Conservation (phyloP, 2,329 filamentous ascomycete species). For the Ophiocordyceps polyrhachis-furcata region DNA sequence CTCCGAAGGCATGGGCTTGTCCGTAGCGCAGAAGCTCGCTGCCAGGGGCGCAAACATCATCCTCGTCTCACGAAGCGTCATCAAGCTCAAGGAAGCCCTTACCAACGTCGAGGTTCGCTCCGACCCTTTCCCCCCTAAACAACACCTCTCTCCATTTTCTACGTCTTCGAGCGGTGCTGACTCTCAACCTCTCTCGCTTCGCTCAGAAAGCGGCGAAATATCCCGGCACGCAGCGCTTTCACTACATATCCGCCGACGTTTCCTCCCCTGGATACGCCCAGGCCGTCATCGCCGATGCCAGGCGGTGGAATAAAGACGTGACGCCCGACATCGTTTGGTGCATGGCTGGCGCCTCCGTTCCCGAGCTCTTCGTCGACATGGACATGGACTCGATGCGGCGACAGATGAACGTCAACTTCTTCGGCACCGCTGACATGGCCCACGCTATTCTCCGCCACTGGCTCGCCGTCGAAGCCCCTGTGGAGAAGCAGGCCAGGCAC, state of each 20-base stretch:
- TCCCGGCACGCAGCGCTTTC: slow-evolving; percentile 55
- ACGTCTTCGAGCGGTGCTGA: not conserved
- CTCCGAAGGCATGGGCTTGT: slow-evolving; percentile 80
- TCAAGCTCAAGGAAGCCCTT: slow-evolving; percentile 56
- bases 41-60: slow-evolving; percentile 73
- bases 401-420: slow-evolving; percentile 91
- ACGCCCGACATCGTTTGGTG: slow-evolving; percentile 83
- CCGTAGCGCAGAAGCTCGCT: slow-evolving; percentile 54
- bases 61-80: slow-evolving; percentile 60
- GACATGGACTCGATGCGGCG: slow-evolving; percentile 45
- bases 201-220: slow-evolving; percentile 45
- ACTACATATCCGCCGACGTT: slow-evolving; percentile 69
- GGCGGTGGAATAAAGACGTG: slow-evolving; percentile 55
- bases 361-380: slow-evolving; percentile 61
- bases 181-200: not conserved
- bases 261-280: slow-evolving; percentile 49
- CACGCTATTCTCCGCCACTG: slow-evolving; percentile 62
- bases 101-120: slow-evolving; percentile 42
- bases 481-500: slow-evolving; percentile 41
- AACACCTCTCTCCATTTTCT: too few relatives aligned
- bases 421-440: slow-evolving; percentile 68
- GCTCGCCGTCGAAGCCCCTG: slow-evolving; percentile 34
- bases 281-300: slow-evolving; percentile 51
- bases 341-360: slow-evolving; percentile 56
- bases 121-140: slow-evolving; percentile 1